phyloP scores from a whole-genome alignment of 495 filamentous ascomycete species.

The Penicillium paradoxum region DNA sequence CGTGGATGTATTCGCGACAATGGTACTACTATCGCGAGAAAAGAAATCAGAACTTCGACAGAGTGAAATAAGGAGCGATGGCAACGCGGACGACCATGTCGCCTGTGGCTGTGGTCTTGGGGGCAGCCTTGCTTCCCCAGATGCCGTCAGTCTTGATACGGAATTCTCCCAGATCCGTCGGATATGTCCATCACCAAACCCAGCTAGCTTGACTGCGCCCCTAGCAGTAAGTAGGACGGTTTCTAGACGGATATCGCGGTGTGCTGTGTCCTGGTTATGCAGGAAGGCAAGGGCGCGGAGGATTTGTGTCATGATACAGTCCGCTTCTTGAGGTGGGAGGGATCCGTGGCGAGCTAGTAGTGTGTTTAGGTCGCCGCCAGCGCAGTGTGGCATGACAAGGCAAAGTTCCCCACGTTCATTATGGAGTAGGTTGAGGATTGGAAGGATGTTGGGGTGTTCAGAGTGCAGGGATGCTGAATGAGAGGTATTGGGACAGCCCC shows the following conservation, averaged over 20 bases:
- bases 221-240: slow-evolving; percentile 85
- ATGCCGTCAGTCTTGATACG: neutral
- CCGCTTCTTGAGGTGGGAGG: slow-evolving; percentile 76
- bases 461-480: slow-evolving; percentile 67
- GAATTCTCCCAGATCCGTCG: slow-evolving; percentile 17
- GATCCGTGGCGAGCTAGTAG: slow-evolving; percentile 65
- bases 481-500: slow-evolving; percentile 73
- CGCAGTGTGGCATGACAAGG: slow-evolving; percentile 95
- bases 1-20: slow-evolving; percentile 1
- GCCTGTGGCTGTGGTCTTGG: slow-evolving; percentile 1
- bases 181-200: slow-evolving; percentile 91
- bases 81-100: slow-evolving; percentile 15
- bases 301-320: slow-evolving; percentile 94
- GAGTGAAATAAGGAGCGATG: slow-evolving; percentile 7
- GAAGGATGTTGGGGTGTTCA: slow-evolving; percentile 87
- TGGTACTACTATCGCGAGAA: neutral
- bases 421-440: slow-evolving; percentile 82
- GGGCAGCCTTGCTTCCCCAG: neutral
- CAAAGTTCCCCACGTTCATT: slow-evolving; percentile 93
- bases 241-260: slow-evolving; percentile 92
- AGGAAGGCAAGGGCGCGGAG: slow-evolving; percentile 96
- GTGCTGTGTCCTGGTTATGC: slow-evolving; percentile 90
- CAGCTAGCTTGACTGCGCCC: slow-evolving; percentile 89
- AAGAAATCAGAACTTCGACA: neutral
- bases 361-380: slow-evolving; percentile 87